Evolutionary conservation across 495 filamentous ascomycete genomes (phyloP).

Genomic region (Daldinia caldariorum): DNA sequence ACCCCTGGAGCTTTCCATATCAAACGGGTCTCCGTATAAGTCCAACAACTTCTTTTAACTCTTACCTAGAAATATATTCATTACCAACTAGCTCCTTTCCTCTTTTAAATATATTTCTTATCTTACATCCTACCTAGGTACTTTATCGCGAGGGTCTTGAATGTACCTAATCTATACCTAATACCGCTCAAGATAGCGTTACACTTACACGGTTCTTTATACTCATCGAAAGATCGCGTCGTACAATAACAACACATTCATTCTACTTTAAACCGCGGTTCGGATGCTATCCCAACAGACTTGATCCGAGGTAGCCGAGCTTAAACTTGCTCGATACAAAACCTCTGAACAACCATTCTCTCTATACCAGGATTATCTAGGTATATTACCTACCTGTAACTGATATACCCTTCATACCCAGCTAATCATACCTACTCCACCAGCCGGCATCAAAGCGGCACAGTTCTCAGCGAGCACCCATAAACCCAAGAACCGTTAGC

Average conservation of each 20-base stretch:
- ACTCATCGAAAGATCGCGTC: background rate
- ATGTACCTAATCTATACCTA: background rate
- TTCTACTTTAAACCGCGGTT: background rate
- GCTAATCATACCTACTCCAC: too few relatives aligned
- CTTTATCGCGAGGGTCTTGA: background rate
- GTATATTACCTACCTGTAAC: too few relatives aligned
- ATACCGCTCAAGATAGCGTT: background rate
- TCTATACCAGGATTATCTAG: too few relatives aligned
- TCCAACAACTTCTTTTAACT: background rate
- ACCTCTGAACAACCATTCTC: too few relatives aligned
- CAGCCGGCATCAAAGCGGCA: background rate
- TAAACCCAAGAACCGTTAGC: background rate
- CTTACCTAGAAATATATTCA: background rate
- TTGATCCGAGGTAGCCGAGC: constrained; percentile 5
- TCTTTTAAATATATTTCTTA: background rate
- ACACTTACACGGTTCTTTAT: background rate
- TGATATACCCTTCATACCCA: too few relatives aligned
- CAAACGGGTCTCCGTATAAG: background rate
- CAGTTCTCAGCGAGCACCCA: background rate
- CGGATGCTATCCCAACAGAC: background rate
- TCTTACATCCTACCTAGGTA: background rate
- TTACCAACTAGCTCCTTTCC: background rate
- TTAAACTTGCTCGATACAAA: constrained; percentile 1
- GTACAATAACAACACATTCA: background rate
- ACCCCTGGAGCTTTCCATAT: background rate